Base-by-base conservation (phyloP, 176 grass and related monocot species). In the Canna indica region DNA sequence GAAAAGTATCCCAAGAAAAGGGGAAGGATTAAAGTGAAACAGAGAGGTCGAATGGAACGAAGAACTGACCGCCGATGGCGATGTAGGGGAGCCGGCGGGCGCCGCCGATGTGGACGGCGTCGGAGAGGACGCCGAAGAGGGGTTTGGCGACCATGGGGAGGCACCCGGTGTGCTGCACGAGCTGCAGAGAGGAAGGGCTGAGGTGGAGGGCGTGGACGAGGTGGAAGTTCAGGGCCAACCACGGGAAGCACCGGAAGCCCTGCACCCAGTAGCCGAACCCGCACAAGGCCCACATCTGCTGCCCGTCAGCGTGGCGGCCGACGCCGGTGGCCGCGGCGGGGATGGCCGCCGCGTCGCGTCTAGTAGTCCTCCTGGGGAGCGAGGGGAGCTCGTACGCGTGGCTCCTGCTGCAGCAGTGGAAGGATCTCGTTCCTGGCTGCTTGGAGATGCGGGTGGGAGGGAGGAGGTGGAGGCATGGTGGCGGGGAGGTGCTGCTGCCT, bases 211-310 rank as follows among this genome's bases (percentile, higher is more conserved):
- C 82, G 5, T 86, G 68, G 1, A 80, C 54, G 70, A 96, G 88
- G 75, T 96, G 85, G 76, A 91, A 91, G 70, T 96, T 84, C 68
- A 96, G 85, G 0, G 87, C 91, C 33, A 96, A 78, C 91, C 91
- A 96, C 10, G 85, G 91, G 79, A 96, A 96, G 85, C 87, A 91
- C 32, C 91, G 79, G 80, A 95, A 95, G 0, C 91, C 91, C 78
- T 95, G 91, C 77, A 95, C 82, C 75, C 91, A 95, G 78, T 95
- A 95, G 8, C 85, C 91, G 4, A 83, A 31, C 17, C 91, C 91
- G 62, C 91, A 95, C 61, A 91, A 64, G 54, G 82, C 76, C 91
- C 82, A 95, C 58, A 91, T 72, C 70, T 78, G 28, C 59, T 62
- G 27, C 58, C 13, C 28, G 25, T 29, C 5, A 1, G 14, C 29